phyloP scores from a whole-genome alignment of 192 early-diverging fungal genomes.

The Entophlyctis luteolus region DNA sequence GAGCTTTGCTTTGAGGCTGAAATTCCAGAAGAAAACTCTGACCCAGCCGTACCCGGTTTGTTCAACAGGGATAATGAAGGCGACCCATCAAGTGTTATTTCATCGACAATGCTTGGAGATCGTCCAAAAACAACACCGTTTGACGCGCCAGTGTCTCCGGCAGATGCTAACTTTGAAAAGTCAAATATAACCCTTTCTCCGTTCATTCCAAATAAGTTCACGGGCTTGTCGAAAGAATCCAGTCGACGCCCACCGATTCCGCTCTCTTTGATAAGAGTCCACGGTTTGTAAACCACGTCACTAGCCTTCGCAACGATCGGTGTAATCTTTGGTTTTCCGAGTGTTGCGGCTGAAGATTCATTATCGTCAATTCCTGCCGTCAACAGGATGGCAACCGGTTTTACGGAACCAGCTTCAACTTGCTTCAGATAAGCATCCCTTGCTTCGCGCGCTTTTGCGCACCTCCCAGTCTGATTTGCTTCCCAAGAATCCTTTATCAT shows the following conservation, averaged over 20 bases:
- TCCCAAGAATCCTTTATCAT: conserved; percentile 62
- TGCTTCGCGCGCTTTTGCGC: conserved; percentile 45
- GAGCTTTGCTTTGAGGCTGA: not conserved
- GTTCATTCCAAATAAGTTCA: conserved; percentile 19
- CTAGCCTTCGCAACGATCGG: not conserved
- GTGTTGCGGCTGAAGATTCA: not conserved
- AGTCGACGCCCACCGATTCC: conserved; percentile 3
- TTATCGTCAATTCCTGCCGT: not conserved
- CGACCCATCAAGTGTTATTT: not conserved
- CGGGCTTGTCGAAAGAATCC: conserved; percentile 3
- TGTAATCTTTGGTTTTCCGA: conserved; percentile 7
- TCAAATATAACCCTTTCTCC: conserved; percentile 12
- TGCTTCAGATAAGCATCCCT: conserved; percentile 48
- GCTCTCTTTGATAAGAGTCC: conserved; percentile 35
- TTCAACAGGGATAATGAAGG: not conserved
- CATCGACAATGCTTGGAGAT: not conserved
- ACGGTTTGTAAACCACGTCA: conserved; percentile 40
- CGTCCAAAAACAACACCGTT: not conserved
- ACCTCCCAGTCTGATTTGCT: conserved; percentile 42
- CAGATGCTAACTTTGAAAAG: not conserved
- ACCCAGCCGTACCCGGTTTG: not conserved
- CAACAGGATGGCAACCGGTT: conserved; percentile 35
- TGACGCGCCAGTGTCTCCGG: not conserved
- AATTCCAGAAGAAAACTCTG: not conserved
- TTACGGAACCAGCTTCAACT: conserved; percentile 39